phyloP scores from a whole-genome alignment of 2,329 filamentous ascomycete species.

The Lomentospora prolificans region DNA sequence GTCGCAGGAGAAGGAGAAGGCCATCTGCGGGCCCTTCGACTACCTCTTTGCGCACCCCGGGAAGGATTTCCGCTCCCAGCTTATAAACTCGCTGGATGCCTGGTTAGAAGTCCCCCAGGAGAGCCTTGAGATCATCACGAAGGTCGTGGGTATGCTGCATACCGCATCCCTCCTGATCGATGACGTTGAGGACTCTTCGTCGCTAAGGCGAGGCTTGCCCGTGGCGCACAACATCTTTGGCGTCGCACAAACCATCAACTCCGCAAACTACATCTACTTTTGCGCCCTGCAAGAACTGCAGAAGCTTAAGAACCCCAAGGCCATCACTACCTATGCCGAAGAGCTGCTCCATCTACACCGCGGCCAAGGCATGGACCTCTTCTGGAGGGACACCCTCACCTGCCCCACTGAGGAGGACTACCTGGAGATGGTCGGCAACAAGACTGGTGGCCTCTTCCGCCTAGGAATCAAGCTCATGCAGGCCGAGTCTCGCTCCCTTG shows the following conservation, averaged over 20 bases:
- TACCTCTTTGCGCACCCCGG: conserved; percentile 72
- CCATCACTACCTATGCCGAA: conserved; percentile 65
- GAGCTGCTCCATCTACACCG: conserved; percentile 78
- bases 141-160: conserved; percentile 76
- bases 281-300: conserved; percentile 65
- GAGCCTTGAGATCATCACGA: conserved; percentile 64
- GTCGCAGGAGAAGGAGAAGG: conserved; percentile 66
- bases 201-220: conserved; percentile 67
- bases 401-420: conserved; percentile 84
- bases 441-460: conserved; percentile 79
- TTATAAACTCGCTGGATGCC: conserved; percentile 72
- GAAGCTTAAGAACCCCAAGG: conserved; percentile 56
- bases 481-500: conserved; percentile 47
- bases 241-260: conserved; percentile 80
- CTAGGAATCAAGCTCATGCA: conserved; percentile 84
- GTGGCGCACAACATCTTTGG: conserved; percentile 81
- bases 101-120: conserved; percentile 66
- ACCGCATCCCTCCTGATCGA: conserved; percentile 76
- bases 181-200: conserved; percentile 76
- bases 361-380: conserved; percentile 85
- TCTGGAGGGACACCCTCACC: conserved; percentile 77
- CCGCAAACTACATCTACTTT: conserved; percentile 85
- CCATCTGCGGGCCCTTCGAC: conserved; percentile 69
- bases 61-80: conserved; percentile 73
- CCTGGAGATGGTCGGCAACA: conserved; percentile 88